Percentiles rank a stretch among this genome's conserved stretches.
Conservation (phyloP, 139 green algal genomes). For the Coelastrella sp. region DNA sequence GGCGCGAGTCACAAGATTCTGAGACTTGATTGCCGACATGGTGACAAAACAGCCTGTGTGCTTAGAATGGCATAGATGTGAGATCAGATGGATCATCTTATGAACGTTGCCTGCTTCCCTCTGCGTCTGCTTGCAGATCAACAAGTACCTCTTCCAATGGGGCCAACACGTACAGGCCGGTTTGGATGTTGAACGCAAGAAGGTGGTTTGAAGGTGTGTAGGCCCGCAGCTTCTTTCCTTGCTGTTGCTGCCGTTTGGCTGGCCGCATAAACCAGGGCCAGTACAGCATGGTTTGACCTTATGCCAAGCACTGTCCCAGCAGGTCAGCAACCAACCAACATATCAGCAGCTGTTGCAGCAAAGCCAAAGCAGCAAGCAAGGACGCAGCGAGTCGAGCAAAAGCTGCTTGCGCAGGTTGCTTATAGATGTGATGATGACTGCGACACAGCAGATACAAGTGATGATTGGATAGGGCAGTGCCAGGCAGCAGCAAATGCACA, state of each 20-base stretch:
- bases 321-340: too few relatives aligned
- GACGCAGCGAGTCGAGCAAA: background rate
- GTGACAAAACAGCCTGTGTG: background rate
- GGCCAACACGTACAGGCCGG: background rate
- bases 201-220: background rate
- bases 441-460: background rate
- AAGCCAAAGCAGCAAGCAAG: background rate
- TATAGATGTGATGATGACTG: constrained; percentile 1
- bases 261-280: too few relatives aligned
- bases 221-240: background rate
- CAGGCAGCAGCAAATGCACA: background rate
- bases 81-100: background rate
- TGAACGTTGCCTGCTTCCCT: background rate
- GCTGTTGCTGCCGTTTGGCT: too few relatives aligned
- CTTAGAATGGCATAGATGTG: background rate
- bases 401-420: background rate
- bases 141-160: background rate
- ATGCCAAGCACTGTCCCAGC: too few relatives aligned
- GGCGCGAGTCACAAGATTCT: background rate
- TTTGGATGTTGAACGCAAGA: background rate
- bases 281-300: too few relatives aligned
- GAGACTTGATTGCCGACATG: background rate
- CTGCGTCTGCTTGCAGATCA: background rate
- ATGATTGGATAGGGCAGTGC: background rate
- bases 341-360: background rate